These are phyloP conservation scores for Lotmaria passim DNA, from an alignment of 208 protist genomes.

Conservation along the genomic window DNA sequence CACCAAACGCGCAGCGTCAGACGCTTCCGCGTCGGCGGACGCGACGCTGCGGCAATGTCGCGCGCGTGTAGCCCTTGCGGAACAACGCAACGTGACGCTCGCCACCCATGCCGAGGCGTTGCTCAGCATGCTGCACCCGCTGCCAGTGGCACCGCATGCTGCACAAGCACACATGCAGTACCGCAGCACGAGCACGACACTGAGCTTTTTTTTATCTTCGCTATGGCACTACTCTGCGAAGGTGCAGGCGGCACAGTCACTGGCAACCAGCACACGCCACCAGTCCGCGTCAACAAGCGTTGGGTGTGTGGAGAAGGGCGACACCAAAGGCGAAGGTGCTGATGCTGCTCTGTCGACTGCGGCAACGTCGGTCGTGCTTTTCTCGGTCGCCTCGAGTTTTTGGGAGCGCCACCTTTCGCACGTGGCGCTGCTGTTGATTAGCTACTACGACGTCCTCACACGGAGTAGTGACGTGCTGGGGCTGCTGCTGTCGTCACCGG, in stretches of 20 bases:
- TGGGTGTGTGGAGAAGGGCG: neutral
- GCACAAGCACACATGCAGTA: neutral
- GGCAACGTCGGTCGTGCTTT: neutral
- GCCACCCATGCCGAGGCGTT: neutral
- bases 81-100: neutral
- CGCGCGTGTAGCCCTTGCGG: neutral
- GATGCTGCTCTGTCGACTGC: no score
- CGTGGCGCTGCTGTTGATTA: neutral
- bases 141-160: neutral
- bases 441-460: constrained; percentile 5
- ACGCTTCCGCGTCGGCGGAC: neutral
- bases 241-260: neutral
- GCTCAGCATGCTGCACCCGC: neutral
- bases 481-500: constrained; percentile 1
- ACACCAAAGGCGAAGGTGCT: no score
- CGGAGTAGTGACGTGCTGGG: neutral
- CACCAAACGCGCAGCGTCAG: neutral
- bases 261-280: neutral
- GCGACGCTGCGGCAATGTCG: neutral
- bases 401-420: constrained; percentile 10
- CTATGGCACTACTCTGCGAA: neutral
- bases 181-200: neutral
- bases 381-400: neutral
- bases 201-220: neutral
- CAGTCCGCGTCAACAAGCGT: neutral